Evolutionary conservation across 208 protist genomes (phyloP).

Genomic region (Crithidia acanthocephali): DNA sequence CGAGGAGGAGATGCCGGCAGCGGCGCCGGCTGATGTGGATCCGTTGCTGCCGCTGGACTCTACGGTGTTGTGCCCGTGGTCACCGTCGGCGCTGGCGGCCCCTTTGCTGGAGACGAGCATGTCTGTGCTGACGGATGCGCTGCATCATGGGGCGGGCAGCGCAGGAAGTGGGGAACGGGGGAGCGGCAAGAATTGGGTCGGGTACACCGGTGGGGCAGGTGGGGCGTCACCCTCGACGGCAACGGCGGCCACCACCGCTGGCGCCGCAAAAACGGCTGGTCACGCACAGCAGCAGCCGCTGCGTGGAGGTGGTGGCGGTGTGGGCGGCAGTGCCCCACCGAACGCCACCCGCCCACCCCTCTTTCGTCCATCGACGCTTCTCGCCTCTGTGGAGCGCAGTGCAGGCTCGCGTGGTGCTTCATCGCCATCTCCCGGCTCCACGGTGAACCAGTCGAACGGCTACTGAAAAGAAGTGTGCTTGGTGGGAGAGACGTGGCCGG

Average conservation of each 20-base stretch:
- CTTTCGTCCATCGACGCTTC: slow-evolving; percentile 43
- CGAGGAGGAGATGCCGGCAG: not conserved
- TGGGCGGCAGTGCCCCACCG: slow-evolving; percentile 3
- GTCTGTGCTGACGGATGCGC: slow-evolving; percentile 8
- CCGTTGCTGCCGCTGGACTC: slow-evolving; percentile 14
- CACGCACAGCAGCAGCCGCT: not conserved
- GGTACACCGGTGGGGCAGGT: not conserved
- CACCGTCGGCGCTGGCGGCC: slow-evolving; percentile 16
- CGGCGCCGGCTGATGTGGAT: slow-evolving; percentile 3
- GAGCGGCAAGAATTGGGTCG: not conserved
- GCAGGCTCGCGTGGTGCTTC: slow-evolving; percentile 15
- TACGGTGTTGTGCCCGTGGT: slow-evolving; percentile 16
- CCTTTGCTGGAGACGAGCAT: slow-evolving; percentile 18
- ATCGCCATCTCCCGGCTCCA: slow-evolving; percentile 9
- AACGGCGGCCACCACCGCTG: not conserved
- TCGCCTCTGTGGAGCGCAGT: slow-evolving; percentile 38
- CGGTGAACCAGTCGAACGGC: not conserved
- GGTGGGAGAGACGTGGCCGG: not conserved
- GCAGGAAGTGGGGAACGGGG: not conserved
- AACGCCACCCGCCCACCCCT: slow-evolving; percentile 14
- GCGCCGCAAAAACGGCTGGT: not conserved
- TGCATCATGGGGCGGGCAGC: not conserved
- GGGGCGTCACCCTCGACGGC: not conserved
- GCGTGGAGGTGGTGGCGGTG: not conserved
- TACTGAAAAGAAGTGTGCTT: not conserved